These are phyloP conservation scores for Alternaria gansuensis DNA, from an alignment of 2,329 filamentous ascomycete species.

Conservation along the genomic window DNA sequence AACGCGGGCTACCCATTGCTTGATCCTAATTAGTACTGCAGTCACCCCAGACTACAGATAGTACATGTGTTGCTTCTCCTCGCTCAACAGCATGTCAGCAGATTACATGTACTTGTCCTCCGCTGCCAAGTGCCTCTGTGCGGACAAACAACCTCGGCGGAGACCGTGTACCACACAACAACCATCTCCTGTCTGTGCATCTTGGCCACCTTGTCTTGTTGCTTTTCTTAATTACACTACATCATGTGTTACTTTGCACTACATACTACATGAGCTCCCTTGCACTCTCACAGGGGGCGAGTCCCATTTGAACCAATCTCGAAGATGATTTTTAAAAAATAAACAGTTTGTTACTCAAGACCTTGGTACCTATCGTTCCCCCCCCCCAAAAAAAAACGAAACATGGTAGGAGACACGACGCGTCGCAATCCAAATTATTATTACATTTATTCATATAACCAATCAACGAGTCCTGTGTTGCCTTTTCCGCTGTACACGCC, in stretches of 20 bases:
- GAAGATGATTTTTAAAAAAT: background rate
- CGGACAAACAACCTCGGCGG: slow-evolving; percentile 13
- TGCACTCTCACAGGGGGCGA: background rate
- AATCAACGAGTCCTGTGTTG: background rate
- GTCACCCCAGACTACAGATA: background rate
- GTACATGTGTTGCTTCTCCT: slow-evolving; percentile 10
- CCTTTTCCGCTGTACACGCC: background rate
- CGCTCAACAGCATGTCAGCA: slow-evolving; percentile 5
- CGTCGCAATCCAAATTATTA: background rate
- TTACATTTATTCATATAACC: background rate
- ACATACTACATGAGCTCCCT: background rate
- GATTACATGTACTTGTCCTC: slow-evolving; percentile 7
- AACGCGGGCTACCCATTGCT: background rate
- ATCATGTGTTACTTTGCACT: slow-evolving; percentile 1
- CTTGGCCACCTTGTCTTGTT: slow-evolving; percentile 12
- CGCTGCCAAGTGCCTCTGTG: slow-evolving; percentile 19
- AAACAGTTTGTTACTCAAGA: background rate
- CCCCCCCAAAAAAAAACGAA: background rate
- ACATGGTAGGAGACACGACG: background rate
- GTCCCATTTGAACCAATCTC: background rate
- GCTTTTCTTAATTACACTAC: slow-evolving; percentile 5
- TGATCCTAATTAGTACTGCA: background rate
- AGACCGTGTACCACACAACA: slow-evolving; percentile 14
- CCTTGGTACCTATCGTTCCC: background rate
- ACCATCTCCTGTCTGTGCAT: slow-evolving; percentile 7